phyloP scores from a whole-genome alignment of 768 basidiomycete species.

The Hebeloma cylindrosporum region DNA sequence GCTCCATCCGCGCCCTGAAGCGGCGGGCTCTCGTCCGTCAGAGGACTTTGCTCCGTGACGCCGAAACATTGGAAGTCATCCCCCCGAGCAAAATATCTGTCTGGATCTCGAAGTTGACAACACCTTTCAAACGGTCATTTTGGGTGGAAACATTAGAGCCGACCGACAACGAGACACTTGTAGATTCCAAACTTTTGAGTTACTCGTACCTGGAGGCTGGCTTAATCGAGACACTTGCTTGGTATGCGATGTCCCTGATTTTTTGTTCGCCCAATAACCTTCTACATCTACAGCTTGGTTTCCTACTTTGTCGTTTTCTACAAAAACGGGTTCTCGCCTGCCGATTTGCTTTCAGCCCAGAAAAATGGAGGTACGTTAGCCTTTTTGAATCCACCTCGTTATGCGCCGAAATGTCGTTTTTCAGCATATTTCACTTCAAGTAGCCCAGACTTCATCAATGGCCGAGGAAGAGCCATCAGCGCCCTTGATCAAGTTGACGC shows the following conservation, averaged over 20 bases:
- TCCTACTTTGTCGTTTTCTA: conserved; percentile 68
- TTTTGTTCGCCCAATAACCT: not conserved
- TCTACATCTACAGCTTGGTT: conserved; percentile 41
- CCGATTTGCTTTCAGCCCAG: conserved; percentile 54
- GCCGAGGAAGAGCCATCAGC: conserved; percentile 45
- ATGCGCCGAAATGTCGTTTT: not conserved
- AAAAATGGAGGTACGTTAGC: conserved; percentile 32
- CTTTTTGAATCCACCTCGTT: not conserved
- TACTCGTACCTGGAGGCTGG: conserved; percentile 70
- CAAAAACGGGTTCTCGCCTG: conserved; percentile 60
- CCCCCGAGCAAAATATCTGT: conserved; percentile 41
- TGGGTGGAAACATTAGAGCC: conserved; percentile 59
- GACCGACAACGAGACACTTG: conserved; percentile 57
- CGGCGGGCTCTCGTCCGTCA: conserved; percentile 57
- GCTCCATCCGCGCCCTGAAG: conserved; percentile 53
- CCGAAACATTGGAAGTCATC: conserved; percentile 49
- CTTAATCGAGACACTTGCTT: conserved; percentile 55
- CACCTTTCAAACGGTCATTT: conserved; percentile 56
- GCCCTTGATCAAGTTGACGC: conserved; percentile 56
- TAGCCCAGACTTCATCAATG: conserved; percentile 57
- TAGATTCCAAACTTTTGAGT: conserved; percentile 60
- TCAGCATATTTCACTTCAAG: conserved; percentile 46
- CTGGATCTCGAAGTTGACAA: conserved; percentile 38
- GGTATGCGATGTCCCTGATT: conserved; percentile 35
- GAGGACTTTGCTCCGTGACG: conserved; percentile 51